Base-by-base conservation (phyloP, 1,139 yeast genomes). In the Entelexis sorbosivorans region DNA sequence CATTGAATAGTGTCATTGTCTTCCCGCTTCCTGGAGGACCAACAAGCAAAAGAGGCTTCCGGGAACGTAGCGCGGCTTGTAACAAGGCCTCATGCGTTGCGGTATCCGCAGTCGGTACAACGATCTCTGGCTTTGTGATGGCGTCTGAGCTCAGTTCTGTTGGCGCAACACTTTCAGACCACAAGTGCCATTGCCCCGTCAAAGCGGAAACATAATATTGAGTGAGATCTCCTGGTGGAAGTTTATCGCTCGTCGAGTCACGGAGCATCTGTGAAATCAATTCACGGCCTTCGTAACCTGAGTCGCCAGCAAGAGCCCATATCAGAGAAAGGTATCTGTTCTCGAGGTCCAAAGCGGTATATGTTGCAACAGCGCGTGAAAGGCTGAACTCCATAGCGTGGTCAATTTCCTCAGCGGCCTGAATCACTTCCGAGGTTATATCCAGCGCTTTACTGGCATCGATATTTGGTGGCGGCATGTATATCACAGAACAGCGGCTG, bases 21-120 rank as follows among this genome's bases (percentile, higher is more conserved):
- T 91, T 91, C 56, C 98, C 98, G 0, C 96, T 83, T 3, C 98
- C 98, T 0, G 98, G 97, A 0, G 97, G 97, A 5, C 98, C 98
- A 68, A 96, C 88, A 33, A 91, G 71, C 32, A 91, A 70, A 24
- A 87, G 65, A 0, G 94, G 78, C 46, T 70, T 69, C 53, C 77
- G 82, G 44, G 78, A 78, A 38, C 72, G 71, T 38, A 89, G 62
- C 6, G 85, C 66, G 0, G 80, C 71, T 56, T 74, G 76, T 1
- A 89, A 72, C 22, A 85, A 61, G 1, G 70, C 63, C 56, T 85
- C 93, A 56, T 85, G 86, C 51, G 81, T 72, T 1, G 74, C 64
- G 0, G 96, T 89, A 58, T 88, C 97, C 2, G 77, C 63, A 0
- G 97, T 91, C 0, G 95, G 87, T 6, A 91, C 74, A 1, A 89